These are phyloP conservation scores for Medicago ruthenica DNA, from an alignment of 306 rosid genomes.

Conservation along the genomic window DNA sequence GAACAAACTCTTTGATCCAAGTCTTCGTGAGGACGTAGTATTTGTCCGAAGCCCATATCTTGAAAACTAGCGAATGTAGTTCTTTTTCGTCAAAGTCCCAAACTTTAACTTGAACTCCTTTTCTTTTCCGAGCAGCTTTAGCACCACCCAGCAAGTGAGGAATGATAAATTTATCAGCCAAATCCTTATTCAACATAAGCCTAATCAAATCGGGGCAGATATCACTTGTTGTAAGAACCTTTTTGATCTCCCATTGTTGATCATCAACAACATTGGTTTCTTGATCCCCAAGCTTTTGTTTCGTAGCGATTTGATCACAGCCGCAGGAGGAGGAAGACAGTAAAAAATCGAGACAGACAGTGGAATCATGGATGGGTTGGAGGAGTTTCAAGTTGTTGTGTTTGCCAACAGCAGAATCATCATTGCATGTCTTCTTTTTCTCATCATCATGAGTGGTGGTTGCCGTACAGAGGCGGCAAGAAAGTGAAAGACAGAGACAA, in stretches of 20 bases:
- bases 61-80: not conserved
- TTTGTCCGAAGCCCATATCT: not conserved
- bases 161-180: not conserved
- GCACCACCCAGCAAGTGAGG: not conserved
- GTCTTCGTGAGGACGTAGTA: not conserved
- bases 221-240: not conserved
- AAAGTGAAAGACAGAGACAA: too few species aligned
- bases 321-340: too few species aligned
- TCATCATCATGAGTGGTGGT: too few species aligned
- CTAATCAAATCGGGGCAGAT: not conserved
- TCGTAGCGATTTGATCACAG: not conserved
- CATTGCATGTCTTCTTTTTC: not conserved
- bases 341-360: too few species aligned
- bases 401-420: not conserved
- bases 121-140: not conserved
- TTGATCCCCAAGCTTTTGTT: not conserved
- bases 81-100: not conserved
- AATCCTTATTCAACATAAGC: not conserved
- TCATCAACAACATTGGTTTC: not conserved
- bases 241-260: not conserved
- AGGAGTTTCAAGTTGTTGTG: too few species aligned
- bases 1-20: not conserved
- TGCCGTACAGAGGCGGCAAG: too few species aligned
- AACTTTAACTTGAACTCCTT: not conserved
- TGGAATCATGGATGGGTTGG: too few species aligned